Percentiles rank a stretch among this genome's conserved stretches.
These are phyloP conservation scores for Solanum boliviense DNA, from an alignment of 257 asterid species.

Conservation along the genomic window DNA sequence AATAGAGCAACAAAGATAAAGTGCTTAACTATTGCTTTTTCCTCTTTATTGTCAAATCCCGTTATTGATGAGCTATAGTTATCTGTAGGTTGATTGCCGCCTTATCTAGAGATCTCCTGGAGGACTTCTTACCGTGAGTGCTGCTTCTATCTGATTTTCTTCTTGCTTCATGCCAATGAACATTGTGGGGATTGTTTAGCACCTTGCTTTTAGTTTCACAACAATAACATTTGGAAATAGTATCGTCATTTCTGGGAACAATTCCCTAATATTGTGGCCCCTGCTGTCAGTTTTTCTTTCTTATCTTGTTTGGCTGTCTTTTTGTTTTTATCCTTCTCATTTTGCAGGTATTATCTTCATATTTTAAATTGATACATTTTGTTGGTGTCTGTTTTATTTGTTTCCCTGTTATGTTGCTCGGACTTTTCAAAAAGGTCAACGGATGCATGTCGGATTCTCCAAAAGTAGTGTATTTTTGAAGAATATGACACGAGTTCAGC, in stretches of 20 bases:
- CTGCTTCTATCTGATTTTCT: not conserved
- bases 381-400: not conserved
- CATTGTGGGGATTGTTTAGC: not conserved
- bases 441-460: not conserved
- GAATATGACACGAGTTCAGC: not conserved
- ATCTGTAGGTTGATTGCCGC: slow-evolving; percentile 74
- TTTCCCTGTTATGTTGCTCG: not conserved
- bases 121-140: slow-evolving; percentile 77
- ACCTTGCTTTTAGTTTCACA: not conserved
- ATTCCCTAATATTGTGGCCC: not conserved
- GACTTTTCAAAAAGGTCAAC: not conserved
- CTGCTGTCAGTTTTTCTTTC: not conserved
- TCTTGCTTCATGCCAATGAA: not conserved
- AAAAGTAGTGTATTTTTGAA: not conserved
- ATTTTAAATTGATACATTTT: not conserved
- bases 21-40: not conserved
- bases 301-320: not conserved
- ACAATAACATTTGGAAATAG: not conserved
- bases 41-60: not conserved
- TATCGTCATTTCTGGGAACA: not conserved
- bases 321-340: not conserved
- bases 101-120: slow-evolving; percentile 77
- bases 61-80: not conserved
- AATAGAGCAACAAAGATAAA: not conserved
- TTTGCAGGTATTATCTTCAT: not conserved